Conservation (phyloP, 2,329 filamentous ascomycete species). For the Fusarium musae region DNA sequence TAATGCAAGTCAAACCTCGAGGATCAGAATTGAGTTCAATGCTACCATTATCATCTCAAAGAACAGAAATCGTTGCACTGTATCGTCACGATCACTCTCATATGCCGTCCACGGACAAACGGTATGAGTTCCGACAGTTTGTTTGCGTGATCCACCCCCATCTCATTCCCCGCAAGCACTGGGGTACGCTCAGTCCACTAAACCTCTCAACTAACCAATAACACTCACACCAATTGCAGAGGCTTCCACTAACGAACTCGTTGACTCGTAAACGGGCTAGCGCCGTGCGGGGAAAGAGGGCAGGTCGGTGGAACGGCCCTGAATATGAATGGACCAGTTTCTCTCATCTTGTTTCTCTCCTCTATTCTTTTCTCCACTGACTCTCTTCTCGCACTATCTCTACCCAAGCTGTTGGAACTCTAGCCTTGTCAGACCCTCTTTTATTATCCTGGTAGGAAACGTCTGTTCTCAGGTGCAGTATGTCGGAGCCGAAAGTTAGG, state of each 20-base stretch:
- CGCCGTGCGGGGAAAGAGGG: not conserved
- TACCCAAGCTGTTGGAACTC: not conserved
- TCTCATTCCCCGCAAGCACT: not conserved
- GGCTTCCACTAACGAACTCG: not conserved
- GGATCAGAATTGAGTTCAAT: rapidly evolving
- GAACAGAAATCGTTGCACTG: not conserved
- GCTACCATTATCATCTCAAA: too few relatives aligned
- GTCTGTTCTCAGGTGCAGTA: not conserved
- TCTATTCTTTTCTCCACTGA: not conserved
- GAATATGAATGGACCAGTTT: not conserved
- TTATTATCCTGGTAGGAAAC: not conserved
- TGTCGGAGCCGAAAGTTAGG: not conserved
- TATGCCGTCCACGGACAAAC: not conserved
- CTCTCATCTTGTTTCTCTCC: not conserved
- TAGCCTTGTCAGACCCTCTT: not conserved
- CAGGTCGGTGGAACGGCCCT: not conserved
- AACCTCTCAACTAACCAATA: not conserved
- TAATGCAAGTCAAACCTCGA: not conserved
- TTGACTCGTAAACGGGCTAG: not conserved
- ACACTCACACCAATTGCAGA: not conserved
- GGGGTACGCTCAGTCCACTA: not conserved
- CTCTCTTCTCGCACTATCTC: not conserved
- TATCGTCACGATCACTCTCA: rapidly evolving
- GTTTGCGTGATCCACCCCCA: not conserved
- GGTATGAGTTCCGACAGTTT: not conserved